These are phyloP conservation scores for Colletotrichum higginsianum DNA, from an alignment of 2,329 filamentous ascomycete species.

Conservation along the genomic window DNA sequence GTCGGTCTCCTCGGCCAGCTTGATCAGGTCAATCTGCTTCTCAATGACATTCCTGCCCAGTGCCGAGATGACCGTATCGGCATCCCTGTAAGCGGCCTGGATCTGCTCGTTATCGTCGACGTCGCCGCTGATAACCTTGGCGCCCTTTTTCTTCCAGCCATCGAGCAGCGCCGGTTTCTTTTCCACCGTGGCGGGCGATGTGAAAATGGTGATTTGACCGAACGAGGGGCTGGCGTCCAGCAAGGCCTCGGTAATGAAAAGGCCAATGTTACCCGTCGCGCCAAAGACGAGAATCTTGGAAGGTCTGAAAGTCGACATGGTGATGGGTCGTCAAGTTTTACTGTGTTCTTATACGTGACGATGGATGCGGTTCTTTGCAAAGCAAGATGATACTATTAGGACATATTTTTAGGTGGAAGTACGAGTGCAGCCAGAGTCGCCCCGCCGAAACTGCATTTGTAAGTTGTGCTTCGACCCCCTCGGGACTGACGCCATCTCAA, in stretches of 20 bases:
- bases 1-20: constrained; percentile 67
- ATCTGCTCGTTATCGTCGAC: constrained; percentile 63
- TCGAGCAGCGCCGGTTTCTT: constrained; percentile 45
- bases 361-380: too few relatives aligned
- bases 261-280: constrained; percentile 59
- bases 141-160: constrained; percentile 44
- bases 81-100: constrained; percentile 67
- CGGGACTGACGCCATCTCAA: constrained; percentile 35
- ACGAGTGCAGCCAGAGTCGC: constrained; percentile 1
- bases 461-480: constrained; percentile 26
- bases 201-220: constrained; percentile 54
- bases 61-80: constrained; percentile 77
- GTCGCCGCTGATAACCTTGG: constrained; percentile 49
- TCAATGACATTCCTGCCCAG: constrained; percentile 75
- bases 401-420: not conserved
- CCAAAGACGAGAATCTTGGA: constrained; percentile 49
- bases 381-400: too few relatives aligned
- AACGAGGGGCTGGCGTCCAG: constrained; percentile 53
- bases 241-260: constrained; percentile 57
- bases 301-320: constrained; percentile 28
- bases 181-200: constrained; percentile 25
- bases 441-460: constrained; percentile 31
- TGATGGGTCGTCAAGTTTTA: not conserved
- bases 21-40: constrained; percentile 73
- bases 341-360: too few relatives aligned